Evolutionary conservation across 179 eudicot genomes (phyloP).

Genomic region (Spinacia oleracea): DNA sequence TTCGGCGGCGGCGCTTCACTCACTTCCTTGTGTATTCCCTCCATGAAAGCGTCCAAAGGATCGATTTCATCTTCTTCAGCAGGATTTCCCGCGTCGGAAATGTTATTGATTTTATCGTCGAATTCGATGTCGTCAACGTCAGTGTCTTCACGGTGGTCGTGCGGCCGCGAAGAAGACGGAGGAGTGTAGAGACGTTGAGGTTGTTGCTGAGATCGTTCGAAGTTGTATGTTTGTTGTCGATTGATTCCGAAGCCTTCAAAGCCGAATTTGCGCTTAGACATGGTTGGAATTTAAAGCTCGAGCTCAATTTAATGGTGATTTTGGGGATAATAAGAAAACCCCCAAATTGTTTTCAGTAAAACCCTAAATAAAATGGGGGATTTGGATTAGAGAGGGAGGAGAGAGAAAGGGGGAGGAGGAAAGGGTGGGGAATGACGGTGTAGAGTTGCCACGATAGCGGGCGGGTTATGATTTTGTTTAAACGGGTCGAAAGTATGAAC

Average conservation of each 20-base stretch:
- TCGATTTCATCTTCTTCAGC: slow-evolving; percentile 65
- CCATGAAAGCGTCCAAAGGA: slow-evolving; percentile 96
- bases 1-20: slow-evolving; percentile 69
- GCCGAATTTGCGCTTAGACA: slow-evolving; percentile 93
- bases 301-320: not conserved
- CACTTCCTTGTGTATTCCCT: slow-evolving; percentile 86
- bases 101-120: slow-evolving; percentile 36
- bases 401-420: too few relatives aligned
- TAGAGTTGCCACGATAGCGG: not conserved
- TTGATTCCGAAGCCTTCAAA: slow-evolving; percentile 94
- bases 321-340: not conserved
- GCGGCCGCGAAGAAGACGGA: slow-evolving; percentile 60
- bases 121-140: slow-evolving; percentile 90
- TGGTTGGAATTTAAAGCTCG: slow-evolving; percentile 17
- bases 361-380: slow-evolving; percentile 25
- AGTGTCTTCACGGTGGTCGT: slow-evolving; percentile 82
- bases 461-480: not conserved
- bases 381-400: not conserved
- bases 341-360: slow-evolving; percentile 10
- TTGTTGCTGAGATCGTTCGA: slow-evolving; percentile 65
- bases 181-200: slow-evolving; percentile 70
- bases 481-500: slow-evolving; percentile 2
- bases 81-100: slow-evolving; percentile 9
- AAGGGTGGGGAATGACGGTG: slow-evolving; percentile 3
- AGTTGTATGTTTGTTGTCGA: slow-evolving; percentile 75